Evolutionary conservation across 108 stramenopile species (phyloP), one percentile per base, ranked within the genome.

Genomic region (Stephanodiscus triporus): DNA sequence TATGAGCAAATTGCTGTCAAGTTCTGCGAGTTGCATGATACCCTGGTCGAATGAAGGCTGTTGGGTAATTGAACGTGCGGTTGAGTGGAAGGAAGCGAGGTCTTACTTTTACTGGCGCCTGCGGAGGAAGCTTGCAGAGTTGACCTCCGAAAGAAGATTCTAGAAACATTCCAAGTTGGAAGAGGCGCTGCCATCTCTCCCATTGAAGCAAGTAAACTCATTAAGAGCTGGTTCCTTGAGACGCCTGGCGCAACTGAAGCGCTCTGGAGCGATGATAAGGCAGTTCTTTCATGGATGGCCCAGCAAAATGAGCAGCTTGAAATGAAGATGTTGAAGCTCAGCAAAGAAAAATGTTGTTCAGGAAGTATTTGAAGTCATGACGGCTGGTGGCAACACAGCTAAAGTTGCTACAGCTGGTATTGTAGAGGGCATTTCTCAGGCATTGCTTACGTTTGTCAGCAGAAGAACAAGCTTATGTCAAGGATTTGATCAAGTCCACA

Each of bases 1-100:
- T 99, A 96, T 84, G 85, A 89, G 30, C 96, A 98, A 76, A 94
- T 99, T 65, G 86, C 98, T 20, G 97, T 98, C 16, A 96, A 97
- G 67, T 99, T 99, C 84, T 99, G 98, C 29, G 99, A 99, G 75
- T 83, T 99, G 30, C 99, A 99, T 74, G 99, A 99, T 72, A 98
- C 97, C 38, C 99, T 30, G 99, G 98, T 20, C 87, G 99, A 14
- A 99, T 99, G 99, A 86, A 94, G 80, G 97, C 98, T 56, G 97
- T 96, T 68, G 98, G 98, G 98, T 98, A 6, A 98, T 99, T 78
- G 73, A 96, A 53, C 71, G 85, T 36, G 86, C 88, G 32, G 95
- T 99, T 8, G 93, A 94, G 75, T 99, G 99, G 99, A 74, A 64
- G 27, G 27, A 87, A 32, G 83, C 97, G 5, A 86, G 99, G 34